Base-by-base conservation (phyloP, 768 basidiomycete species). In the Trichaptum fuscoviolaceum region DNA sequence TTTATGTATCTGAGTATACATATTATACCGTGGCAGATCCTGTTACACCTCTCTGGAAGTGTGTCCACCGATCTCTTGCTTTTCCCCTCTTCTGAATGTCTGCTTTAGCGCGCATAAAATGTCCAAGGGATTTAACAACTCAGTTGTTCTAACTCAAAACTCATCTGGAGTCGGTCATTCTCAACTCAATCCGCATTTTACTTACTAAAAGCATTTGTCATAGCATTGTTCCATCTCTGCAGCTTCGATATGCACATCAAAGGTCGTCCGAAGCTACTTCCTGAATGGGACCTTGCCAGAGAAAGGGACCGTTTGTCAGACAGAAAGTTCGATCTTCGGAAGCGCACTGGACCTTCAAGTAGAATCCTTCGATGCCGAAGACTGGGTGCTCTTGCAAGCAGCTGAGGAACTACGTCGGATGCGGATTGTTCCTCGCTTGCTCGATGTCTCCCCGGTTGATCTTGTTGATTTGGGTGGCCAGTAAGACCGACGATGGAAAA, bases 261-360 rank as follows among this genome's bases (percentile, higher is more conserved):
- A 70, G 58, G 58, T 60, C 57, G 68, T 74, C 62, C 70, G 72
- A 1, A 63, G 58, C 9, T 74, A 74, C 65, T 74, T 74, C 70
- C 63, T 66, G 20, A 66, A 74, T 0, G 73, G 73, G 18, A 68
- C 61, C 10, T 59, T 74, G 6, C 73, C 73, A 4, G 35, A 66
- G 42, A 58, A 63, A 3, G 73, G 70, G 8, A 72, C 73, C 7
- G 69, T 73, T 12, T 74, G 73, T 65, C 66, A 70, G n/a, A 65
- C 69, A 34, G 65, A 70, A 35, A 63, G 65, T 42, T 59, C 27
- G 27, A 25, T 69, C 6, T 71, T 71, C 66, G 64, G 64, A 9
- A 30, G 8, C 30, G 30, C 30, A 3, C 30, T 30, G 30, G 30
- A 30, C 8, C 30, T 30, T 30, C n/a, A n/a, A n/a, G 30, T 8